These are phyloP conservation scores for Pelargonium fulgidum DNA, from an alignment of 441 rosid genomes.

Conservation along the genomic window DNA sequence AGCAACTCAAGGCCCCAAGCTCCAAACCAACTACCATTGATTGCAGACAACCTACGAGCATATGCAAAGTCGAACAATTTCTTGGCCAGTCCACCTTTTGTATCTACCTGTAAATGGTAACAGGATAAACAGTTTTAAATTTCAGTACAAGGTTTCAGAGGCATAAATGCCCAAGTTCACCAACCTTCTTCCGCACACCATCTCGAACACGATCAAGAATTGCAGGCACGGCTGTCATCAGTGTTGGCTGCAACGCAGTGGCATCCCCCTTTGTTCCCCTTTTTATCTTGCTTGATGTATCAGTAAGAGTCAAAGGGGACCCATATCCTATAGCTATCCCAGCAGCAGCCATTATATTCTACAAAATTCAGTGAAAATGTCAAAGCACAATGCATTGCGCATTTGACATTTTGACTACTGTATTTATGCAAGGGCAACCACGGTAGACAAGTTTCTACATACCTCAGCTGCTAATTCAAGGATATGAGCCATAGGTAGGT, in stretches of 20 bases:
- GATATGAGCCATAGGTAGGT: slow-evolving; percentile 89
- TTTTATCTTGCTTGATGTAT: slow-evolving; percentile 86
- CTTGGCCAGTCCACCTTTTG: slow-evolving; percentile 78
- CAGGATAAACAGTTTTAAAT: not conserved
- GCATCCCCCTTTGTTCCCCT: slow-evolving; percentile 91
- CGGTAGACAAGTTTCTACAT: not conserved
- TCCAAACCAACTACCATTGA: slow-evolving; percentile 92
- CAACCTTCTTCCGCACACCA: slow-evolving; percentile 91
- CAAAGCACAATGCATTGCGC: not conserved
- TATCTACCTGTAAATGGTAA: slow-evolving; percentile 49
- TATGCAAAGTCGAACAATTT: slow-evolving; percentile 84
- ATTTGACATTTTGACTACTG: not conserved
- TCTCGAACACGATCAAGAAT: slow-evolving; percentile 96
- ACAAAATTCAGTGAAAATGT: slow-evolving; percentile 25
- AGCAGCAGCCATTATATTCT: slow-evolving; percentile 72
- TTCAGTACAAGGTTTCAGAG: not conserved
- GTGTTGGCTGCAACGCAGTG: slow-evolving; percentile 63
- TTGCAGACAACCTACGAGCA: slow-evolving; percentile 75
- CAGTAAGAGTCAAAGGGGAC: slow-evolving; percentile 87
- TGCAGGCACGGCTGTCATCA: slow-evolving; percentile 98
- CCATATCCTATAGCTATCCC: slow-evolving; percentile 97
- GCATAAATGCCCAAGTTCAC: slow-evolving; percentile 12
- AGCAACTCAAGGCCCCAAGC: slow-evolving; percentile 89
- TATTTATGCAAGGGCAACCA: not conserved
- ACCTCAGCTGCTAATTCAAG: slow-evolving; percentile 99